Percentiles rank a stretch among this genome's conserved stretches.
Evolutionary conservation across 352 stramenopile species (phyloP).

Genomic region (Phytophthora sp.): DNA sequence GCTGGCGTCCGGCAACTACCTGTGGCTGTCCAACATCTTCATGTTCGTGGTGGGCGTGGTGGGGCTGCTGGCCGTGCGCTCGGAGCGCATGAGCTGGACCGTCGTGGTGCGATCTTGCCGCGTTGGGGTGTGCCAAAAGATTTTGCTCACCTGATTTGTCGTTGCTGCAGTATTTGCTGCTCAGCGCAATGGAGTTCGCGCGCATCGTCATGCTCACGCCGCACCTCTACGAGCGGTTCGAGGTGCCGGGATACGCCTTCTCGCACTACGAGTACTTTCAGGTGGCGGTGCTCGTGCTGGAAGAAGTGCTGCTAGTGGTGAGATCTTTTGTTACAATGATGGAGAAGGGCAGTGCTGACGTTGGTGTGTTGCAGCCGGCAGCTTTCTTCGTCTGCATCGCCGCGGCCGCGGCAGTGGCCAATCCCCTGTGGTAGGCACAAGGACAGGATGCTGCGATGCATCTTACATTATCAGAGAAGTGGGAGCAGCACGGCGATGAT

Average conservation of each 20-base stretch:
- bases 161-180: conserved; percentile 58
- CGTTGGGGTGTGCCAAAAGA: conserved; percentile 5
- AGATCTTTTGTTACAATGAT: conserved; percentile 1
- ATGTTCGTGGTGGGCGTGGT: conserved; percentile 69
- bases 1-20: conserved; percentile 68
- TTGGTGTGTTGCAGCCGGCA: conserved; percentile 44
- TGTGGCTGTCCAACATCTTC: conserved; percentile 82
- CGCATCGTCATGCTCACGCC: conserved; percentile 72
- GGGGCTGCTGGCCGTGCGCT: conserved; percentile 71
- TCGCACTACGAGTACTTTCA: conserved; percentile 80
- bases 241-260: conserved; percentile 61
- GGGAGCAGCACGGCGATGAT: conserved; percentile 6
- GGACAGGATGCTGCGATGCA: neutral
- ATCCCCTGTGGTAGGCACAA: conserved; percentile 58
- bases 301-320: conserved; percentile 79
- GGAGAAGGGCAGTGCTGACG: neutral
- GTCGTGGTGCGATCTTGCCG: conserved; percentile 59
- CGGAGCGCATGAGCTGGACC: conserved; percentile 82
- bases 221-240: conserved; percentile 67
- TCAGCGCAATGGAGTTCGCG: conserved; percentile 75
- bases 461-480: conserved; percentile 27
- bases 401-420: conserved; percentile 57
- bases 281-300: conserved; percentile 59
- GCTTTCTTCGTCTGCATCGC: conserved; percentile 76
- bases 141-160: conserved; percentile 13